phyloP scores from a whole-genome alignment of 2,329 filamentous ascomycete species.

The Neocatenulostroma microsporum region DNA sequence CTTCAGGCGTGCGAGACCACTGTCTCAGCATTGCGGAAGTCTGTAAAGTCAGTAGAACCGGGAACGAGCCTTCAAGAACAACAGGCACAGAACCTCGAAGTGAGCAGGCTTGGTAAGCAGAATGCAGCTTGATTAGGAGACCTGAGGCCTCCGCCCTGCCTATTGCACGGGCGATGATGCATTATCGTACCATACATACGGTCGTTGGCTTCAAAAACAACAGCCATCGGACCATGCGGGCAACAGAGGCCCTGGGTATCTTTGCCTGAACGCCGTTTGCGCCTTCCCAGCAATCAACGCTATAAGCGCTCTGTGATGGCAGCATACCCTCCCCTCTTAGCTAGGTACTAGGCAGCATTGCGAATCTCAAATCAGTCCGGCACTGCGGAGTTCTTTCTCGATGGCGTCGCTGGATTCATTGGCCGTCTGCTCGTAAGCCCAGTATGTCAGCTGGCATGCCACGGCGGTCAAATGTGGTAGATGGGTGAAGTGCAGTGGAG shows the following conservation, averaged over 20 bases:
- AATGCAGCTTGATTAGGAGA: constrained; percentile 20
- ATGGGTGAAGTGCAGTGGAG: constrained; percentile 9
- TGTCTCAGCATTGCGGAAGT: too few species aligned
- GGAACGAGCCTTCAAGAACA: constrained; percentile 12
- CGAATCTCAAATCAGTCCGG: constrained; percentile 5
- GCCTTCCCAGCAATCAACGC: constrained; percentile 16
- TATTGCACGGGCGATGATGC: constrained; percentile 23
- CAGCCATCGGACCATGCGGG: constrained; percentile 20
- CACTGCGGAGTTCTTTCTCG: constrained; percentile 19
- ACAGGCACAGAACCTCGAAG: constrained; percentile 12
- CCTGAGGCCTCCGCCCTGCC: constrained; percentile 23
- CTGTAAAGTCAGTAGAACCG: too few species aligned
- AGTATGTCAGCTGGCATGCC: not conserved
- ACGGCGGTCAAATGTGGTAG: constrained; percentile 6
- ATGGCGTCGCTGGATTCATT: constrained; percentile 19
- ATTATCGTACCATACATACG: constrained; percentile 22
- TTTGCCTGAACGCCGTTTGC: constrained; percentile 9
- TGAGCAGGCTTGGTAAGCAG: too few species aligned
- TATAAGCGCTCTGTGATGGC: constrained; percentile 23
- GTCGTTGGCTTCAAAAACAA: constrained; percentile 24
- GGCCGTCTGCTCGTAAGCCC: constrained; percentile 12
- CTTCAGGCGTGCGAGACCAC: too few species aligned
- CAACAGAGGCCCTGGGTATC: constrained; percentile 10
- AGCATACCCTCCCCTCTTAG: constrained; percentile 24
- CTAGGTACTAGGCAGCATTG: constrained; percentile 25